Conservation (phyloP, 1,284 basidiomycete species). For the Phenoliferia sp. region DNA sequence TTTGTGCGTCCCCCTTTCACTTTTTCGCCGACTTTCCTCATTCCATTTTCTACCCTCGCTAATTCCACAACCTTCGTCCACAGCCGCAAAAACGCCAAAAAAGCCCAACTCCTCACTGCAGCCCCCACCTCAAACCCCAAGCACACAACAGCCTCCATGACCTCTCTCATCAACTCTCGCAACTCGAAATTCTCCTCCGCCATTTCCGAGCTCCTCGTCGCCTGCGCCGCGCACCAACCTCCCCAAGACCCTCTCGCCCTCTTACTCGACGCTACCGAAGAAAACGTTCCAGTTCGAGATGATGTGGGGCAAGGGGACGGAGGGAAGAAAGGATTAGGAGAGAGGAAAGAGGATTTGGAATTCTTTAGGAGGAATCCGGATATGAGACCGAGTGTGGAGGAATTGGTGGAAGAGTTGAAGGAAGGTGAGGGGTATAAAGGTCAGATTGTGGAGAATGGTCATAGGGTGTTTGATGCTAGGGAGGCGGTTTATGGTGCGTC, state of each 20-base stretch:
- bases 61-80: too few species aligned
- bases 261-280: conserved; percentile 60
- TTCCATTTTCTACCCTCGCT: background rate
- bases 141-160: conserved; percentile 34
- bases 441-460: conserved; percentile 57
- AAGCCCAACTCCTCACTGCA: background rate
- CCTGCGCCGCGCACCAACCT: conserved; percentile 46
- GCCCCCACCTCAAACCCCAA: conserved; percentile 1
- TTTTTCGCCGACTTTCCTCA: background rate
- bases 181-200: conserved; percentile 63
- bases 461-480: conserved; percentile 53
- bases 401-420: conserved; percentile 55
- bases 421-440: conserved; percentile 59
- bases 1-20: conserved; percentile 14
- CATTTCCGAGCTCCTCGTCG: conserved; percentile 67
- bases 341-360: conserved; percentile 31
- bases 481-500: conserved; percentile 52
- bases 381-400: conserved; percentile 56
- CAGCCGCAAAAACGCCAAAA: conserved; percentile 16
- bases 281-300: conserved; percentile 61
- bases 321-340: conserved; percentile 19
- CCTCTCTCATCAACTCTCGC: conserved; percentile 66
- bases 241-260: conserved; percentile 59
- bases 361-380: conserved; percentile 43
- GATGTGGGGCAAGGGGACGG: conserved; percentile 6